These are phyloP conservation scores for Aspergillus ruber DNA, from an alignment of 2,329 filamentous ascomycete genomes.

Conservation along the genomic window DNA sequence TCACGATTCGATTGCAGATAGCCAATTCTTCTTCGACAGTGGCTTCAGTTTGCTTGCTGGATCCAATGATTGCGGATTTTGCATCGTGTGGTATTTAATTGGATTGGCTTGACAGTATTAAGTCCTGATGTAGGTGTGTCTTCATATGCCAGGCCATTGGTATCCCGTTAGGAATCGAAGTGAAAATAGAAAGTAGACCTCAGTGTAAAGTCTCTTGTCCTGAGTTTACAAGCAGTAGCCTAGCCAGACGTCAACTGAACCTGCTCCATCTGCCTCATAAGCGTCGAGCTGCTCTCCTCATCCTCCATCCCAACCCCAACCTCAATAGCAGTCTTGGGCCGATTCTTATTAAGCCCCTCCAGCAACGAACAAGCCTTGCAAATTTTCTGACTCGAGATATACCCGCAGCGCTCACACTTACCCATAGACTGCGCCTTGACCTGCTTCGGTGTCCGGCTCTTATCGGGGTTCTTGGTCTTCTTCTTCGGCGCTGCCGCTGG, in stretches of 20 bases:
- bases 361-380: conserved; percentile 91
- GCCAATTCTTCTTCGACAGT: too few species aligned
- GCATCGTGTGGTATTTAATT: too few species aligned
- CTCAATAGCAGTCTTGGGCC: conserved; percentile 42
- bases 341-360: conserved; percentile 77
- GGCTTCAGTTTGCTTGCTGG: too few species aligned
- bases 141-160: too few species aligned
- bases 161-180: too few species aligned
- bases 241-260: conserved; percentile 37
- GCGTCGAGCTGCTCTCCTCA: conserved; percentile 46
- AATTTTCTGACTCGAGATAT: conserved; percentile 87
- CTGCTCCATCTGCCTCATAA: conserved; percentile 46
- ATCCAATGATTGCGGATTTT: too few species aligned
- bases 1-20: too few species aligned
- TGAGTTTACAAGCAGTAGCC: too few species aligned
- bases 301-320: conserved; percentile 39
- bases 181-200: too few species aligned
- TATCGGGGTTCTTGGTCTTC: conserved; percentile 20
- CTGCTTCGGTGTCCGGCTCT: conserved; percentile 47
- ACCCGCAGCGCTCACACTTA: conserved; percentile 80
- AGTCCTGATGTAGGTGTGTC: too few species aligned
- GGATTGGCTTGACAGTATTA: too few species aligned
- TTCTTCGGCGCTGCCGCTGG: conserved; percentile 16
- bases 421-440: conserved; percentile 56
- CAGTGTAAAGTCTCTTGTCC: too few species aligned